Base-by-base conservation (phyloP, 495 filamentous ascomycete genomes). In the Penicillium dipodomyicola region DNA sequence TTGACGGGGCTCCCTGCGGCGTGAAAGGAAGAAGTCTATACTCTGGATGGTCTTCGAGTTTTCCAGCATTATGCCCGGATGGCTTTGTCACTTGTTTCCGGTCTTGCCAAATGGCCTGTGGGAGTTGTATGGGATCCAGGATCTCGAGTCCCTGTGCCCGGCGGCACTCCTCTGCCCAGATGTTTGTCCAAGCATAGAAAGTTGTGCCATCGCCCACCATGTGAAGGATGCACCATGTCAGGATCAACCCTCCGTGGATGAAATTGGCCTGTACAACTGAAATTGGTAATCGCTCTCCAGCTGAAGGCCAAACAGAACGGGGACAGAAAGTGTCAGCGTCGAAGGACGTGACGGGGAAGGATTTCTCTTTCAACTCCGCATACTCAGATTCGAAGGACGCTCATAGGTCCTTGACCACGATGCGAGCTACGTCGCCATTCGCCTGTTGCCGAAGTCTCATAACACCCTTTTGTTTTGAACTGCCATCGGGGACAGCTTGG, bases 181-280 rank as follows among this genome's bases (percentile, higher is more conserved):
- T 65, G 44, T 67, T 68, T 25, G 67, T 65, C 64, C 65, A 68
- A 27, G 56, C 63, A 33, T 57, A 62, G 19, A 72, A 71, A 14
- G 64, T 59, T 25, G 61, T 69, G 4, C 65, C 70, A 30, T 76
- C 73, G 6, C 68, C 65, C 23, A 60, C 70, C 55, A 74, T 59
- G 46, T 76, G 70, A 20, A 68, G 57, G 20, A 70, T 68, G 52
- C 49, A 63, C 58, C 63, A 60, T 11, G 56, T 64, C 1, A 71
- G 56, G 7, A 71, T 48, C 43, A 67, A 42, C 3, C 68, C 68
- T 1, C 68, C 68, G 4, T 44, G 54, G 33, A 76, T 72, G 49
- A 76, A 73, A 44, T 74, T 76, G 49, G 72, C 72, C 56, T 74
- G 73, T 15, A 67, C 51, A 9, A 69, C 62, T 25, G 60, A 63